phyloP scores from a whole-genome alignment of 2,329 filamentous ascomycete genomes.

The Acephala macrosclerotiorum region DNA sequence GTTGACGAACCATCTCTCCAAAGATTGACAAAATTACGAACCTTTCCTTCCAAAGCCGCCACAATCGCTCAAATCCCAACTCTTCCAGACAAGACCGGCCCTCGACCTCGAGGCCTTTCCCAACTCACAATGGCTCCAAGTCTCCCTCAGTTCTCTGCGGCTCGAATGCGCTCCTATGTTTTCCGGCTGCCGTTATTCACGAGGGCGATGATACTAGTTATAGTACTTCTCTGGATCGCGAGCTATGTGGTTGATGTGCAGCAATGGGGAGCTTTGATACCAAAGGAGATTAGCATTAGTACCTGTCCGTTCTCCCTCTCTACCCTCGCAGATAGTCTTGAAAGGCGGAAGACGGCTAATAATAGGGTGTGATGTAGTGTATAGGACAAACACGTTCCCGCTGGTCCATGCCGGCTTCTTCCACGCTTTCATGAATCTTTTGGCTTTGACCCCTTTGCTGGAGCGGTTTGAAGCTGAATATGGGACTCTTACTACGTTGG shows the following conservation, averaged over 20 bases:
- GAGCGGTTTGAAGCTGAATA: conserved; percentile 94
- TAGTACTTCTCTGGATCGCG: conserved; percentile 73
- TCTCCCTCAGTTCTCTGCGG: conserved; percentile 67
- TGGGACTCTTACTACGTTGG: conserved; percentile 86
- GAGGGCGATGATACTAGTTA: conserved; percentile 69
- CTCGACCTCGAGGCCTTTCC: not conserved
- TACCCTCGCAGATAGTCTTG: not conserved
- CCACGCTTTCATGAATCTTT: conserved; percentile 79
- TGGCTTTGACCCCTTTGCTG: conserved; percentile 85
- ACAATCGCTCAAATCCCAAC: not conserved
- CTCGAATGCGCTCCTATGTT: conserved; percentile 80
- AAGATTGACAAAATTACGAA: conserved; percentile 12
- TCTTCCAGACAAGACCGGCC: not conserved
- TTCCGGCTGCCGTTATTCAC: conserved; percentile 90
- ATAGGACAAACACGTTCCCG: conserved; percentile 91
- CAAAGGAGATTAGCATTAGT: conserved; percentile 74
- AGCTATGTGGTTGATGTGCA: conserved; percentile 75
- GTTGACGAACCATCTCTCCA: conserved; percentile 13
- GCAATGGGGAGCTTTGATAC: conserved; percentile 81
- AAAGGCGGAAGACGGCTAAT: conserved; percentile 15
- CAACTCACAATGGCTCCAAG: conserved; percentile 38
- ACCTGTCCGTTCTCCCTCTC: conserved; percentile 64
- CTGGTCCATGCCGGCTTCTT: conserved; percentile 84
- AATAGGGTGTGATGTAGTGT: conserved; percentile 64
- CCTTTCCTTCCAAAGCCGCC: not conserved